These are phyloP conservation scores for Sclerotinia borealis DNA, from an alignment of 2,329 filamentous ascomycete genomes.

Conservation along the genomic window DNA sequence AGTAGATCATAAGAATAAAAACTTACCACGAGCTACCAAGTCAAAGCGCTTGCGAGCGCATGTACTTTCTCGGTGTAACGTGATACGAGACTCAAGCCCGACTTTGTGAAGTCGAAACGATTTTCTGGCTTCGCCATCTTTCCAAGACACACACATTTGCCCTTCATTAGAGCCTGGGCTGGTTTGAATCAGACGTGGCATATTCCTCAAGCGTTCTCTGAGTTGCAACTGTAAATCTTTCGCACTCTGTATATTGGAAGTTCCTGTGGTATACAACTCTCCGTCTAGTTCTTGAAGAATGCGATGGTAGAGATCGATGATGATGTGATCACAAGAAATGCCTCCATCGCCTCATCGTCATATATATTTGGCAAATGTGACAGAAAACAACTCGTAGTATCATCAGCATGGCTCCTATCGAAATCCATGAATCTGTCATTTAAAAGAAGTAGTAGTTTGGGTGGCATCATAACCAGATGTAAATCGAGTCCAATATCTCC, in stretches of 20 bases:
- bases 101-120: background rate
- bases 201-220: background rate
- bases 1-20: background rate
- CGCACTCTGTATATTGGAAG: no score
- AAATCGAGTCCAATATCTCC: slow-evolving; percentile 19
- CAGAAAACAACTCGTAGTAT: slow-evolving; percentile 9
- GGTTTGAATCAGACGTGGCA: background rate
- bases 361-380: background rate
- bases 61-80: background rate
- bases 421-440: slow-evolving; percentile 28
- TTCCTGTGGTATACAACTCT: background rate
- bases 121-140: background rate
- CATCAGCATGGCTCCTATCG: slow-evolving; percentile 8
- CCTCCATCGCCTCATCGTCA: background rate
- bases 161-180: background rate
- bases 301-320: slow-evolving; percentile 7
- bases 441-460: slow-evolving; percentile 14
- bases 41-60: background rate
- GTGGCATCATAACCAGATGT: background rate
- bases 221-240: background rate
- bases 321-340: slow-evolving; percentile 17
- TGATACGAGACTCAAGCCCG: background rate
- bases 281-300: slow-evolving; percentile 6
- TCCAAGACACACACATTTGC: background rate
- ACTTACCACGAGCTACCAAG: background rate